These are phyloP conservation scores for Microbotryomycetes sp. DNA, from an alignment of 1,284 basidiomycete genomes.

Conservation along the genomic window DNA sequence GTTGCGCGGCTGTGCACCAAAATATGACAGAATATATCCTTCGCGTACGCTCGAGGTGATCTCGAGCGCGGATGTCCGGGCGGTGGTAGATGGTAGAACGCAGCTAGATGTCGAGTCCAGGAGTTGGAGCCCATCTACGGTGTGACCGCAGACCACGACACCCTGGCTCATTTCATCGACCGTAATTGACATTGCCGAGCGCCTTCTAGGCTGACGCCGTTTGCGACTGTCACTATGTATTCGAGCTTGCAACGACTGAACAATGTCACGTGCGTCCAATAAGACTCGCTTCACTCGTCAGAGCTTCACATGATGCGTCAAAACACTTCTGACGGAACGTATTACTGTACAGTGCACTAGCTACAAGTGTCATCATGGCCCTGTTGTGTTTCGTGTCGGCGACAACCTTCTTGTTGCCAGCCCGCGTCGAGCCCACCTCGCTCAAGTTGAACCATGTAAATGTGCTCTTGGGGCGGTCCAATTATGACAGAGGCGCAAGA, in stretches of 20 bases:
- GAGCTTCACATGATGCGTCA: not conserved
- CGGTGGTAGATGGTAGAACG: too few relatives aligned
- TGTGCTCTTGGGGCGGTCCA: constrained; percentile 49
- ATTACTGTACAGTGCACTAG: constrained; percentile 28
- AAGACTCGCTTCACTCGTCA: not conserved
- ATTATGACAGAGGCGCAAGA: constrained; percentile 52
- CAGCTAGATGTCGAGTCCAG: too few relatives aligned
- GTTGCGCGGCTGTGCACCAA: too few relatives aligned
- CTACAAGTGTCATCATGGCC: constrained; percentile 63
- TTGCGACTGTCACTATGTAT: constrained; percentile 26
- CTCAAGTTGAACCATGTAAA: constrained; percentile 58
- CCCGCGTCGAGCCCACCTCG: constrained; percentile 53
- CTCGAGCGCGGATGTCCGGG: too few relatives aligned
- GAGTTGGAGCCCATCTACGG: too few relatives aligned
- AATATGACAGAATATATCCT: too few relatives aligned
- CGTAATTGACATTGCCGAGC: too few relatives aligned
- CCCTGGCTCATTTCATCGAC: too few relatives aligned
- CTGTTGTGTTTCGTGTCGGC: constrained; percentile 67
- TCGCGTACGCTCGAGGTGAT: too few relatives aligned
- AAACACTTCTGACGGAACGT: not conserved
- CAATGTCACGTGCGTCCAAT: constrained; percentile 18
- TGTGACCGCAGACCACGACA: too few relatives aligned
- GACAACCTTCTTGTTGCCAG: constrained; percentile 52
- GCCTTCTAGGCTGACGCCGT: too few relatives aligned
- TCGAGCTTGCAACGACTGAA: constrained; percentile 19